phyloP scores from a whole-genome alignment of 73 alveolate genomes.

The Durusdinium trenchii region DNA sequence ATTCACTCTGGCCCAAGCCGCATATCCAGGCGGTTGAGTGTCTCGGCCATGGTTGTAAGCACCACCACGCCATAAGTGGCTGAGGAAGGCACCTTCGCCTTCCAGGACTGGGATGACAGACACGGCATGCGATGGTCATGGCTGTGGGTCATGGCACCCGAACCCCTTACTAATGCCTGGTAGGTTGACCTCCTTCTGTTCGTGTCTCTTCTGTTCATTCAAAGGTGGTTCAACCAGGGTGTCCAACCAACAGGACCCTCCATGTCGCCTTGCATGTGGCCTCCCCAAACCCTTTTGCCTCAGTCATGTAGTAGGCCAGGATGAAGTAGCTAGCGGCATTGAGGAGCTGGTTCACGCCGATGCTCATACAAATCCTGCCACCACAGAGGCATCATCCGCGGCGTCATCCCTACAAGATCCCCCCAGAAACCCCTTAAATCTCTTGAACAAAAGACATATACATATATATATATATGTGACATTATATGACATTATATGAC shows the following conservation, averaged over 20 bases:
- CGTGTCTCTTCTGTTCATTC: not conserved
- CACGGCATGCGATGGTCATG: not conserved
- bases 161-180: too few species aligned
- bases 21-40: constrained; percentile 77
- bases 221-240: not conserved
- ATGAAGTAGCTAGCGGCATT: constrained; percentile 76
- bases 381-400: too few species aligned
- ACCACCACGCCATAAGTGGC: constrained; percentile 92
- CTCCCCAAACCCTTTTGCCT: not conserved
- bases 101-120: not conserved
- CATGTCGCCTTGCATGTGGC: not conserved
- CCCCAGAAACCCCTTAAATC: too few species aligned
- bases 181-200: not conserved
- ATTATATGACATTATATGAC: too few species aligned
- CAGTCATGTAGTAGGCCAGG: constrained; percentile 92
- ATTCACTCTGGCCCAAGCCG: too few species aligned
- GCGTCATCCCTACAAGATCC: too few species aligned
- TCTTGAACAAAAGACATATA: too few species aligned
- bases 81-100: constrained; percentile 83
- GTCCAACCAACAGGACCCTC: too few species aligned
- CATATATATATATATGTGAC: too few species aligned
- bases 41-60: constrained; percentile 85
- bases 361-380: constrained; percentile 87
- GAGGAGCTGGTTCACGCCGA: constrained; percentile 93
- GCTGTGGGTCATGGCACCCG: too few species aligned